Conservation (phyloP, 257 asterid genomes). For the Striga asiatica region DNA sequence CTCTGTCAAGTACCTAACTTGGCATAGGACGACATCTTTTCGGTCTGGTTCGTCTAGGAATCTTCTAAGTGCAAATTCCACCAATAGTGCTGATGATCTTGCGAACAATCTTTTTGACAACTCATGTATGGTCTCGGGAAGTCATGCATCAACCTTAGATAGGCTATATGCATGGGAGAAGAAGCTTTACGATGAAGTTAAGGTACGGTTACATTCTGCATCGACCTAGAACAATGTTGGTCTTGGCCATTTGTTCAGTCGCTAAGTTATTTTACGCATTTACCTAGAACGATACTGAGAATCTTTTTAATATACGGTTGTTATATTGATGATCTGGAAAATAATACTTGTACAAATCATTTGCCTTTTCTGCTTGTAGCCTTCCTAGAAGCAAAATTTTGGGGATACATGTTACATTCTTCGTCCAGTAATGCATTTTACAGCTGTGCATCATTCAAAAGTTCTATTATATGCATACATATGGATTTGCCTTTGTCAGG, state of each 20-base stretch:
- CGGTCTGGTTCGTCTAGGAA: constrained; percentile 80
- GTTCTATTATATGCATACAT: no score
- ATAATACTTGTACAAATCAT: no score
- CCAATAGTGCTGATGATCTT: constrained; percentile 38
- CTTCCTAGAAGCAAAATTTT: no score
- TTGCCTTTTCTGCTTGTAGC: no score
- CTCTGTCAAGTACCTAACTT: constrained; percentile 73
- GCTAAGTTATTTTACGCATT: no score
- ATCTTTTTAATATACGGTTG: no score
- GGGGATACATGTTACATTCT: no score
- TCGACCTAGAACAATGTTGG: background rate
- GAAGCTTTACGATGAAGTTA: constrained; percentile 95
- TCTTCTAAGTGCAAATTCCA: constrained; percentile 45
- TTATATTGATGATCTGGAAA: no score
- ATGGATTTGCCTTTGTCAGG: no score
- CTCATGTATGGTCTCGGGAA: constrained; percentile 82
- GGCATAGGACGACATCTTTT: constrained; percentile 86
- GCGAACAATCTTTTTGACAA: constrained; percentile 54
- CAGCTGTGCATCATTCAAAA: no score
- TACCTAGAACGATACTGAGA: no score
- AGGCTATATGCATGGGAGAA: constrained; percentile 96
- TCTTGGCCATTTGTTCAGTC: background rate
- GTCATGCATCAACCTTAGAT: constrained; percentile 95
- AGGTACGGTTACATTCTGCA: constrained; percentile 38
- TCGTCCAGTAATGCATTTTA: no score